These are phyloP conservation scores for Boletellus sp. DNA, from an alignment of 1,284 basidiomycete species.

Conservation along the genomic window DNA sequence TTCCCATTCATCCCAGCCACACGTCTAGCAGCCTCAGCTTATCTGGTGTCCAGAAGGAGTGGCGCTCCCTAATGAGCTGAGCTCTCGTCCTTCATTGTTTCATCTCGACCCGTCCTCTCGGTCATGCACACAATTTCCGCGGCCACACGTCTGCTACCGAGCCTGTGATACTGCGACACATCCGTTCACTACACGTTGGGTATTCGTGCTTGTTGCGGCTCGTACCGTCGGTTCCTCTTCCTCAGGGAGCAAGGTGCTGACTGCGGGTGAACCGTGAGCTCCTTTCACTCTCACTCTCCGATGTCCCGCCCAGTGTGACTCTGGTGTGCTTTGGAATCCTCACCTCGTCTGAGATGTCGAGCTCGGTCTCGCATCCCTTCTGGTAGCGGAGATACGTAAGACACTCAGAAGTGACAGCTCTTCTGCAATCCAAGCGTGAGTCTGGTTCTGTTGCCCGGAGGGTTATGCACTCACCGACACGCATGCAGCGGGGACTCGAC, in stretches of 20 bases:
- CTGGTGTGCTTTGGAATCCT: slow-evolving; percentile 70
- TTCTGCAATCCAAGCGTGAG: slow-evolving; percentile 79
- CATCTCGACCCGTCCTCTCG: slow-evolving; percentile 45
- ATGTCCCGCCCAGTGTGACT: slow-evolving; percentile 74
- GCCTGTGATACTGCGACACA: slow-evolving; percentile 47
- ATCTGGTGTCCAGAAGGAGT: slow-evolving; percentile 13
- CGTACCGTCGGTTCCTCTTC: slow-evolving; percentile 68
- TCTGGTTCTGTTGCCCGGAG: slow-evolving; percentile 11
- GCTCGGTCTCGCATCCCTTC: slow-evolving; percentile 66
- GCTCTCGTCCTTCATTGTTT: slow-evolving; percentile 3
- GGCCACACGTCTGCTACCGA: slow-evolving; percentile 45
- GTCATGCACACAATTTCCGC: slow-evolving; percentile 42
- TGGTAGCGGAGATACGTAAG: slow-evolving; percentile 70
- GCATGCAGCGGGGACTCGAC: slow-evolving; percentile 56
- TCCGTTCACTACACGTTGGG: slow-evolving; percentile 47
- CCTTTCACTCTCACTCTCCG: slow-evolving; percentile 78
- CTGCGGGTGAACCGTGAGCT: slow-evolving; percentile 70
- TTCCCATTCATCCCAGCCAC: neutral
- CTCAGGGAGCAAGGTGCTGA: slow-evolving; percentile 60
- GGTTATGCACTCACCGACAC: slow-evolving; percentile 1
- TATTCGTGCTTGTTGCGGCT: slow-evolving; percentile 53
- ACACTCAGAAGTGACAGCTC: slow-evolving; percentile 83
- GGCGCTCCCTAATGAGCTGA: slow-evolving; percentile 34
- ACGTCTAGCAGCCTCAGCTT: slow-evolving; percentile 3
- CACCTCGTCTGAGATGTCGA: slow-evolving; percentile 70